phyloP scores from a whole-genome alignment of 192 early-diverging fungal genomes.

The Pilobolus umbonatus region DNA sequence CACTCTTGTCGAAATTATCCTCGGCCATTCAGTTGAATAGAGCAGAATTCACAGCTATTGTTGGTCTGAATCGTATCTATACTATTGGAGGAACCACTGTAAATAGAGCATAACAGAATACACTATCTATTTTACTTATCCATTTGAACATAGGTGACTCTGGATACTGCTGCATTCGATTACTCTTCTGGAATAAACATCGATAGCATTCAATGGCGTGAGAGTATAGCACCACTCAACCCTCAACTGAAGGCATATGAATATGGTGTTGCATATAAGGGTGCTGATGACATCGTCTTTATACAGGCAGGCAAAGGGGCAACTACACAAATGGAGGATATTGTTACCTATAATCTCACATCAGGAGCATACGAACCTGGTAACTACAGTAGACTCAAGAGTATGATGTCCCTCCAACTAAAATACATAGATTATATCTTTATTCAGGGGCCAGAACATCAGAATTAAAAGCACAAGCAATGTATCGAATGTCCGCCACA shows the following conservation, averaged over 20 bases:
- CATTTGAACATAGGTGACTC: background rate
- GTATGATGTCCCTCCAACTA: no score
- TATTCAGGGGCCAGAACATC: no score
- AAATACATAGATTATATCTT: no score
- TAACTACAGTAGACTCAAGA: background rate
- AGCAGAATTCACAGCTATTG: no score
- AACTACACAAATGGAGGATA: background rate
- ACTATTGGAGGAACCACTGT: background rate
- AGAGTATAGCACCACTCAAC: background rate
- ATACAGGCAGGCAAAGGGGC: background rate
- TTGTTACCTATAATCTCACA: background rate
- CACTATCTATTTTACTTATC: no score
- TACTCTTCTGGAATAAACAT: background rate
- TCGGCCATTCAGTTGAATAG: no score
- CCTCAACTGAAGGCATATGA: background rate
- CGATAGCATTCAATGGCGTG: background rate
- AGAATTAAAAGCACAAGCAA: no score
- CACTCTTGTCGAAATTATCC: no score
- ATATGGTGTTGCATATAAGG: background rate
- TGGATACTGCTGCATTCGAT: background rate
- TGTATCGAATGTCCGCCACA: constrained; percentile 3
- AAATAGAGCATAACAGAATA: background rate
- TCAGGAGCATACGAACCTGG: background rate
- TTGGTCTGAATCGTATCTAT: no score
- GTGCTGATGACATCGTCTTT: background rate